These are phyloP conservation scores for Pleurotus giganteus DNA, from an alignment of 768 basidiomycete genomes.

Conservation along the genomic window DNA sequence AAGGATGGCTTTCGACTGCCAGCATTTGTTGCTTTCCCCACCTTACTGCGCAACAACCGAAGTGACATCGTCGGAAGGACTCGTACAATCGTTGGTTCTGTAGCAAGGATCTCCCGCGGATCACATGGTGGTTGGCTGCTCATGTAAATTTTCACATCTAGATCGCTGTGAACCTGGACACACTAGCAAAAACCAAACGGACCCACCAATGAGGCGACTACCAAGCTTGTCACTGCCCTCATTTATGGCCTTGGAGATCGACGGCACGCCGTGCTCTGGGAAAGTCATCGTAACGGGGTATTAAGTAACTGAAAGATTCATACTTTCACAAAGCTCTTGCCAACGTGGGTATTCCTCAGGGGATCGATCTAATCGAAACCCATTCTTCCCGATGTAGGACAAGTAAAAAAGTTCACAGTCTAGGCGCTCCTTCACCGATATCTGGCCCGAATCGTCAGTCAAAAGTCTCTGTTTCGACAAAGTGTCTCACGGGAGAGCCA, in stretches of 20 bases:
- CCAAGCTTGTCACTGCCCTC: constrained; percentile 51
- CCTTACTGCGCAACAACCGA: constrained; percentile 60
- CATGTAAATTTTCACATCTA: constrained; percentile 22
- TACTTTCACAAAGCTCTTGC: constrained; percentile 61
- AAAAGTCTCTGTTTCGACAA: constrained; percentile 5
- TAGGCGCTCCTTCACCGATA: constrained; percentile 65
- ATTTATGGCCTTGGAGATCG: constrained; percentile 27
- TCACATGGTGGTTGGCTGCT: constrained; percentile 14
- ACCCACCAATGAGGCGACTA: constrained; percentile 59
- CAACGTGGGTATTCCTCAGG: constrained; percentile 58
- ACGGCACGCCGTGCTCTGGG: constrained; percentile 59
- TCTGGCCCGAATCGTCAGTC: constrained; percentile 36
- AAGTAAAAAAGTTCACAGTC: constrained; percentile 86
- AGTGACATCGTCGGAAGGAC: constrained; percentile 71
- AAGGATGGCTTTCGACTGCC: constrained; percentile 22
- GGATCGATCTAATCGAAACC: constrained; percentile 32
- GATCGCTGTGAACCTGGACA: neutral
- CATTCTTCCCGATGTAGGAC: constrained; percentile 54
- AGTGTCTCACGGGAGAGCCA: constrained; percentile 53
- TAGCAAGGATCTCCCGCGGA: constrained; percentile 10
- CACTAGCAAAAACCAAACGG: neutral
- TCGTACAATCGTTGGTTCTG: constrained; percentile 34
- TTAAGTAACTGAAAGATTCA: constrained; percentile 18
- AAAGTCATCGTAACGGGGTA: neutral
- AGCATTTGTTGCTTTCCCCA: constrained; percentile 47